Conservation (phyloP, 2,329 filamentous ascomycete species). For the Alternaria conjuncta region DNA sequence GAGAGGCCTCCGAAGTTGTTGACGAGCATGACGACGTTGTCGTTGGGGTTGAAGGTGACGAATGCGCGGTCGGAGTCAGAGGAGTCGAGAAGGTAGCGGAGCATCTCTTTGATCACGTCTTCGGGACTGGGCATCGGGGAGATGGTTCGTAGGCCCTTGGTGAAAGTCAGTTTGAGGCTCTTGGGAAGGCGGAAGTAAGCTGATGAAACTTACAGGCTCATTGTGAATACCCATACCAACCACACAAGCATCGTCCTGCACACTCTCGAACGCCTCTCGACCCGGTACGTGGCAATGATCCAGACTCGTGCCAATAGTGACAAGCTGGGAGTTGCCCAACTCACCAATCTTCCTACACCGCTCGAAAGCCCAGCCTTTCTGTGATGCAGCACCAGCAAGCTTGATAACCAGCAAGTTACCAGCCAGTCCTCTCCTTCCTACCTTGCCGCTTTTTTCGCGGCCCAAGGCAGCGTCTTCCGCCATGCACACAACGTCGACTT, state of each 20-base stretch:
- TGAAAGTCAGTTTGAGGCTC: background rate
- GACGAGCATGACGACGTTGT: slow-evolving; percentile 56
- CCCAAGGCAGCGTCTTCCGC: slow-evolving; percentile 58
- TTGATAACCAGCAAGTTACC: slow-evolving; percentile 60
- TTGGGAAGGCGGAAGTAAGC: too few relatives aligned
- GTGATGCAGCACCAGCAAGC: slow-evolving; percentile 55
- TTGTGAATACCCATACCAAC: slow-evolving; percentile 60
- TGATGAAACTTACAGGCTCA: slow-evolving; percentile 50
- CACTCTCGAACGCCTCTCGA: slow-evolving; percentile 57
- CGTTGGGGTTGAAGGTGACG: slow-evolving; percentile 54
- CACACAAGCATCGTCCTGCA: slow-evolving; percentile 49
- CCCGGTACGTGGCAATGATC: slow-evolving; percentile 63
- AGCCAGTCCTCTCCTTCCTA: slow-evolving; percentile 58
- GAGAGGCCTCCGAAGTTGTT: slow-evolving; percentile 60
- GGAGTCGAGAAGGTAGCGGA: slow-evolving; percentile 57
- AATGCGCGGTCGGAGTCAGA: slow-evolving; percentile 58
- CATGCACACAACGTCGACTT: slow-evolving; percentile 56
- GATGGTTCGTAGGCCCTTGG: slow-evolving; percentile 54
- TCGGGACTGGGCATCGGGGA: slow-evolving; percentile 57
- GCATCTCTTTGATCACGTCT: slow-evolving; percentile 56
- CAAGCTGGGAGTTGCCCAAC: slow-evolving; percentile 53
- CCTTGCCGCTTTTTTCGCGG: slow-evolving; percentile 56
- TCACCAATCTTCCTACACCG: slow-evolving; percentile 54
- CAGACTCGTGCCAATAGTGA: slow-evolving; percentile 59
- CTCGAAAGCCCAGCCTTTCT: slow-evolving; percentile 54